These are phyloP conservation scores for Scedosporium apiospermum DNA, from an alignment of 2,329 filamentous ascomycete species.

Conservation along the genomic window DNA sequence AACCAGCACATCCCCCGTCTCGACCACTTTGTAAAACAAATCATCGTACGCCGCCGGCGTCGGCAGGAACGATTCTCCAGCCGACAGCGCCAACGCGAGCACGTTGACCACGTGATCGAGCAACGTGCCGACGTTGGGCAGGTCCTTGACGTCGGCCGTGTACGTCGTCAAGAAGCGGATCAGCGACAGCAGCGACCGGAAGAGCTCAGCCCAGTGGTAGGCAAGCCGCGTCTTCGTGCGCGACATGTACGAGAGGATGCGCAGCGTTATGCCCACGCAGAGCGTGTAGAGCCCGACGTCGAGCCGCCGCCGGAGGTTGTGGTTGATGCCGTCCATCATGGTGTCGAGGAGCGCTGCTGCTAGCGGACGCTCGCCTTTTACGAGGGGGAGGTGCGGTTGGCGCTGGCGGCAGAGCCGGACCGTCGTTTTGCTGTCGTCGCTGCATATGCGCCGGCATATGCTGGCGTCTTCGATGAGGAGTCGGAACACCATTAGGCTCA, in stretches of 20 bases:
- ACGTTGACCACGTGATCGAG: slow-evolving; percentile 73
- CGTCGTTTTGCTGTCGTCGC: slow-evolving; percentile 60
- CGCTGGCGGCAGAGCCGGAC: slow-evolving; percentile 85
- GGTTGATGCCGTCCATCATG: slow-evolving; percentile 83
- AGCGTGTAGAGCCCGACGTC: slow-evolving; percentile 80
- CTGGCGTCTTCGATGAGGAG: slow-evolving; percentile 78
- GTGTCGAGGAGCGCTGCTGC: slow-evolving; percentile 73
- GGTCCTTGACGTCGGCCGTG: slow-evolving; percentile 60
- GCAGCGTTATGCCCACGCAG: slow-evolving; percentile 70
- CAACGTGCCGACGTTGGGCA: slow-evolving; percentile 62
- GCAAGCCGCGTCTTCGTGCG: slow-evolving; percentile 69
- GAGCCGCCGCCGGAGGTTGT: slow-evolving; percentile 79
- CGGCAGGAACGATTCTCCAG: slow-evolving; percentile 84
- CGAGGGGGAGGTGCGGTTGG: slow-evolving; percentile 71
- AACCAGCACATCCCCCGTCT: slow-evolving; percentile 71
- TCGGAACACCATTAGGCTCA: slow-evolving; percentile 77
- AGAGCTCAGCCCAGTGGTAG: slow-evolving; percentile 95
- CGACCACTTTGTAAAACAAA: slow-evolving; percentile 95
- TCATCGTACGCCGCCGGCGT: slow-evolving; percentile 86
- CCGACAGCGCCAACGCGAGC: slow-evolving; percentile 72
- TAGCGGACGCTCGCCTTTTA: slow-evolving; percentile 62
- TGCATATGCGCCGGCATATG: slow-evolving; percentile 76
- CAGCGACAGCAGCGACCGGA: slow-evolving; percentile 78
- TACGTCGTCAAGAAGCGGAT: slow-evolving; percentile 89
- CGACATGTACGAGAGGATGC: slow-evolving; percentile 75